Evolutionary conservation across 352 stramenopile genomes (phyloP), one percentile per base, ranked within the genome.

Genomic region (Phytopythium cucurbitacearum): DNA sequence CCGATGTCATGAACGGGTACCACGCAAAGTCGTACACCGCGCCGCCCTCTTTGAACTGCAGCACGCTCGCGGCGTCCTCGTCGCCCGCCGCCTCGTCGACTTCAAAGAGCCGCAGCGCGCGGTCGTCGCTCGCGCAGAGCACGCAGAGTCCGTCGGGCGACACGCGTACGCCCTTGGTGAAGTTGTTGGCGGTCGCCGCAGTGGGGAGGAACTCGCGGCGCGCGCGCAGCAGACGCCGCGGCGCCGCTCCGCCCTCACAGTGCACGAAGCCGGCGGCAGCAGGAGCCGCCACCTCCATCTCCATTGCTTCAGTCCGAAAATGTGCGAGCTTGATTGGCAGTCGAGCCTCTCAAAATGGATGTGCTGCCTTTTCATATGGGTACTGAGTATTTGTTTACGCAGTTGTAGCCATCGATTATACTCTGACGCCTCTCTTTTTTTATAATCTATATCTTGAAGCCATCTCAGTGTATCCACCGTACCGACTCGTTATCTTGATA

Each of bases 11-110:
- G 62, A 80, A 85, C 7, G 85, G 86, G 45, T 92, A 97, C 89
- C 89, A 97, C 39, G 71, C 63, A 48, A 84, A 91, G 69, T 96
- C 85, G 61, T 96, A 96, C 21, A 97, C 67, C 11, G 76, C 66
- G 40, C 87, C 84, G 43, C 84, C 84, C 59, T 95, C 89, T 45
- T 73, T 69, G 28, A 65, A 76, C 44, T 83, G 69, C 16, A 97
- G 59, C 0, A 76, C 57, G 21, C 76, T 76, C 28, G 36, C 40
- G 15, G 28, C 46, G 12, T 55, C 38, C 10, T 51, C 45, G 40
- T 11, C 42, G 1, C 40, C 16, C 1, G 0, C 13, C 12, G 6
- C 9, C 36, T 45, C 54, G 33, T 36, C 52, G 21, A 83, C 57
- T 52, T 96, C 89, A 60, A 92, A 95, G 4, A 96, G 66, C 32